phyloP scores from a whole-genome alignment of 2,329 filamentous ascomycete genomes.

The Penicillium verrucosum region DNA sequence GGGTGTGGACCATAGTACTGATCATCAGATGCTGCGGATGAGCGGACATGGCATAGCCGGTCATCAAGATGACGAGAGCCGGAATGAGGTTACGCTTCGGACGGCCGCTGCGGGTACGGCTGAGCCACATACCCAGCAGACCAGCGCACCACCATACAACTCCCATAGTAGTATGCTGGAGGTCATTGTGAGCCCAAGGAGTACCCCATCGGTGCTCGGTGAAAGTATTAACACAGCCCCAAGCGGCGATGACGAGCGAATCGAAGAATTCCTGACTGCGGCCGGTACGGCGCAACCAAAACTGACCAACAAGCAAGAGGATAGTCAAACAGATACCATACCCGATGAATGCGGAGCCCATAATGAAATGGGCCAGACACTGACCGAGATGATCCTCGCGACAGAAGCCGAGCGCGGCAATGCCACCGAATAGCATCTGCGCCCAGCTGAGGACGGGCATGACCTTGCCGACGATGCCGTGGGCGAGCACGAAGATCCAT shows the following conservation, averaged over 20 bases:
- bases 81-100: constrained; percentile 93
- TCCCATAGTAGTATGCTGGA: constrained; percentile 99
- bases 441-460: constrained; percentile 86
- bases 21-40: constrained; percentile 82
- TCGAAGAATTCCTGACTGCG: constrained; percentile 97
- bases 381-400: constrained; percentile 87
- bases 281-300: constrained; percentile 77
- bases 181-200: constrained; percentile 86
- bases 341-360: constrained; percentile 93
- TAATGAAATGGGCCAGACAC: constrained; percentile 95
- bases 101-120: constrained; percentile 73
- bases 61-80: constrained; percentile 83
- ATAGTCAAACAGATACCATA: constrained; percentile 88
- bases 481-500: constrained; percentile 65
- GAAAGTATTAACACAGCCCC: constrained; percentile 97
- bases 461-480: constrained; percentile 79
- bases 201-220: constrained; percentile 94
- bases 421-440: constrained; percentile 95
- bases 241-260: constrained; percentile 81
- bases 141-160: constrained; percentile 97
- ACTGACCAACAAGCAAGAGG: constrained; percentile 80
- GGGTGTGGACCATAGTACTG: constrained; percentile 80
- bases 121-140: constrained; percentile 87
- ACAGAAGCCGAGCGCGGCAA: constrained; percentile 89
- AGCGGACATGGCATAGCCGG: constrained; percentile 91